Conservation (phyloP, 495 filamentous ascomycete species). For the Xeromyces bisporus region DNA sequence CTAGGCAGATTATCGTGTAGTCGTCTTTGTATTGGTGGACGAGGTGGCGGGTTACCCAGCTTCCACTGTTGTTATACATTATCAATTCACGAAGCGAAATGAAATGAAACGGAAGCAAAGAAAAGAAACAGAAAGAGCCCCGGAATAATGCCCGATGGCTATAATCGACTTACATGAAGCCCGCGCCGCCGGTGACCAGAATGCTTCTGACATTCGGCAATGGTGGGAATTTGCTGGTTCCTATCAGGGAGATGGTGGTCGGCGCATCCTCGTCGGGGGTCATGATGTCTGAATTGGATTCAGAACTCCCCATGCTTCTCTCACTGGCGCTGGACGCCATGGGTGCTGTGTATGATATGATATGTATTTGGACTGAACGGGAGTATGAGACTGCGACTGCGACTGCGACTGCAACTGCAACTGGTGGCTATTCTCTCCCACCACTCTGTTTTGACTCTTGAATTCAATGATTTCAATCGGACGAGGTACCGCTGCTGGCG, state of each 20-base stretch:
- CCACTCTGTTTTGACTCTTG: no score
- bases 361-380: no score
- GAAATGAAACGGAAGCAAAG: constrained; percentile 1
- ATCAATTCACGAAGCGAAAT: background rate
- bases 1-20: constrained; percentile 60
- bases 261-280: background rate
- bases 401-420: no score
- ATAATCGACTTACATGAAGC: background rate
- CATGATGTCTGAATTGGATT: background rate
- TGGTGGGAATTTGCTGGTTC: background rate
- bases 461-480: no score
- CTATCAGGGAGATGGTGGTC: background rate
- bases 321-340: no score
- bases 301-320: background rate
- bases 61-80: constrained; percentile 33
- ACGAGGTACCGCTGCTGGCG: no score
- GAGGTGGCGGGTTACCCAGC: constrained; percentile 58
- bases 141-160: background rate
- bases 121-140: no score
- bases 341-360: no score
- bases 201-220: background rate
- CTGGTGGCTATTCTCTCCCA: no score
- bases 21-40: constrained; percentile 41
- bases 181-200: background rate
- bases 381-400: no score